Evolutionary conservation across 495 filamentous ascomycete genomes (phyloP).

Genomic region (Durotheca rogersii): DNA sequence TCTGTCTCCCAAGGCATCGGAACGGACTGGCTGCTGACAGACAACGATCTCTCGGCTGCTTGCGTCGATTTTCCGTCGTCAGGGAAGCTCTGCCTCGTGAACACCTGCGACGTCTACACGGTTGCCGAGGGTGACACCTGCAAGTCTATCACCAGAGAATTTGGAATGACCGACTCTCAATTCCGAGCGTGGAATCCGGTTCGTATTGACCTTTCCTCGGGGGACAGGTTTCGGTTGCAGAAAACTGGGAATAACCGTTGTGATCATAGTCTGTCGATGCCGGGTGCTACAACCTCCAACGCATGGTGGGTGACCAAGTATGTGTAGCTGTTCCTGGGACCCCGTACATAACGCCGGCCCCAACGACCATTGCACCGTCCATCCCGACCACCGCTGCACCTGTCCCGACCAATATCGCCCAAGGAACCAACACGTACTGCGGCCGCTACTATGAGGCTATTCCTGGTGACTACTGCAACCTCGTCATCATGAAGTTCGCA

Average conservation of each 20-base stretch:
- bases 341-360: too few relatives aligned
- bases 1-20: slow-evolving; percentile 12
- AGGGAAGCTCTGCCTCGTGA: slow-evolving; percentile 20
- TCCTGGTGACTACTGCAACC: background rate
- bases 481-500: background rate
- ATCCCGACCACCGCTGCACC: background rate
- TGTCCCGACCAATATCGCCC: background rate
- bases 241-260: too few relatives aligned
- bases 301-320: too few relatives aligned
- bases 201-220: too few relatives aligned
- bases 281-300: too few relatives aligned
- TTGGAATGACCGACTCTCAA: slow-evolving; percentile 32
- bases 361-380: too few relatives aligned
- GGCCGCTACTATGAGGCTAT: background rate
- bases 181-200: slow-evolving; percentile 28
- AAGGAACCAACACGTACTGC: background rate
- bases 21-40: slow-evolving; percentile 17
- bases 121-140: slow-evolving; percentile 32
- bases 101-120: slow-evolving; percentile 1
- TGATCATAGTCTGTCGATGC: too few relatives aligned
- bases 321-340: too few relatives aligned
- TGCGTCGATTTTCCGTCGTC: slow-evolving; percentile 24
- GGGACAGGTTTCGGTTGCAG: too few relatives aligned
- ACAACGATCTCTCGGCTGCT: slow-evolving; percentile 21
- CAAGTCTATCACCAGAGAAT: slow-evolving; percentile 25